These are phyloP conservation scores for Aspergillus hancockii DNA, from an alignment of 495 filamentous ascomycete genomes.

Conservation along the genomic window DNA sequence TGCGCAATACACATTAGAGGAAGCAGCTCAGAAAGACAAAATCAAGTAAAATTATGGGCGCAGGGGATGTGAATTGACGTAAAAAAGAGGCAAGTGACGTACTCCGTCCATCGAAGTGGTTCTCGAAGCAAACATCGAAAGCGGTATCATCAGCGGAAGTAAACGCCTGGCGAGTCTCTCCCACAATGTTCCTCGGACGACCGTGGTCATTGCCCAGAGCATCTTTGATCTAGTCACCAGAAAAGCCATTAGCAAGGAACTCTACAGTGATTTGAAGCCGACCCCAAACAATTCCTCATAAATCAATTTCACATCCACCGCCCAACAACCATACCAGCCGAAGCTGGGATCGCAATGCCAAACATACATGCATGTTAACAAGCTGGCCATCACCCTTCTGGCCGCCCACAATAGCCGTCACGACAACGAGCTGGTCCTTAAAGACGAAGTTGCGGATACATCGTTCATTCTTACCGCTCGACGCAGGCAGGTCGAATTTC, in stretches of 20 bases:
- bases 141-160: constrained; percentile 92
- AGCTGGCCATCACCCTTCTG: constrained; percentile 87
- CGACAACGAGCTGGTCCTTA: constrained; percentile 93
- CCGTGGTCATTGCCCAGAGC: constrained; percentile 94
- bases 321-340: background rate
- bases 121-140: constrained; percentile 98
- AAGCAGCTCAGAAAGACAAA: background rate
- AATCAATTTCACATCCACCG: background rate
- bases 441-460: constrained; percentile 97
- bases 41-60: background rate
- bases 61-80: background rate
- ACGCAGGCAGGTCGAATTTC: constrained; percentile 88
- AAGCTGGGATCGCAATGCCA: constrained; percentile 8
- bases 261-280: background rate
- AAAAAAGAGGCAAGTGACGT: constrained; percentile 31
- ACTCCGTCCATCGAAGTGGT: constrained; percentile 67
- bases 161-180: constrained; percentile 91
- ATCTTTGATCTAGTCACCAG: constrained; percentile 75
- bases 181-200: constrained; percentile 83
- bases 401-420: constrained; percentile 88
- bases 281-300: background rate
- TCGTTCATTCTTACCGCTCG: constrained; percentile 68
- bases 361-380: constrained; percentile 91
- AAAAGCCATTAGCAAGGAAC: constrained; percentile 12
- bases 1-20: constrained; percentile 15